These are phyloP conservation scores for Botrytis sinoallii DNA, from an alignment of 2,329 filamentous ascomycete genomes.

Conservation along the genomic window DNA sequence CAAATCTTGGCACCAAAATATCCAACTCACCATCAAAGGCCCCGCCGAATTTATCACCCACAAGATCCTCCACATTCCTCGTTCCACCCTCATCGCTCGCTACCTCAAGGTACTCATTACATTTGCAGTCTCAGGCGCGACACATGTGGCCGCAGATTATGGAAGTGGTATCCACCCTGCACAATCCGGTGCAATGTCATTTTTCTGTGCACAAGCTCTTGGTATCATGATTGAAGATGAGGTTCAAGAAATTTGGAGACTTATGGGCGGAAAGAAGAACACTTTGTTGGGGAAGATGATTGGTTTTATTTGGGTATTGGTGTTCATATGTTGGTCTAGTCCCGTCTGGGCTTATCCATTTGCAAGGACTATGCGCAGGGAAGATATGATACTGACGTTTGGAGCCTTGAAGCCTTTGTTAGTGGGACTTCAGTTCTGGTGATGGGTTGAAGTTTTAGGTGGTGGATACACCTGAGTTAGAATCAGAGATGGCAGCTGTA, in stretches of 20 bases:
- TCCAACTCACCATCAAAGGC: background rate
- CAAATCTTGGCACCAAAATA: background rate
- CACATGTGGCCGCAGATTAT: constrained; percentile 30
- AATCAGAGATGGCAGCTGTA: too few relatives aligned
- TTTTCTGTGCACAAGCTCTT: constrained; percentile 31
- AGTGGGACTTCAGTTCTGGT: background rate
- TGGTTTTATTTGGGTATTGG: background rate
- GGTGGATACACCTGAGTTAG: background rate
- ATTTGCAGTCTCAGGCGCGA: constrained; percentile 34
- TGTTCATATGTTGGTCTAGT: background rate
- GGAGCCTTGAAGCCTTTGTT: background rate
- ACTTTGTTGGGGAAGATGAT: background rate
- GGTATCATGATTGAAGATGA: constrained; percentile 37
- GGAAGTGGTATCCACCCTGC: constrained; percentile 24
- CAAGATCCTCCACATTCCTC: background rate
- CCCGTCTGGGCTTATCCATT: background rate
- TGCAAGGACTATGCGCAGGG: background rate
- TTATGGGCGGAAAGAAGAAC: background rate
- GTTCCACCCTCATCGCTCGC: constrained; percentile 23
- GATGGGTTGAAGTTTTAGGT: background rate
- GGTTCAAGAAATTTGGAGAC: constrained; percentile 30
- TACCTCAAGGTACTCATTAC: constrained; percentile 36
- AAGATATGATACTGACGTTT: background rate
- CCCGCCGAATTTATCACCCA: background rate
- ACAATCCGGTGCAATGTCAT: constrained; percentile 27